Base-by-base conservation (phyloP, 2,329 filamentous ascomycete species). In the Cadophora malorum region DNA sequence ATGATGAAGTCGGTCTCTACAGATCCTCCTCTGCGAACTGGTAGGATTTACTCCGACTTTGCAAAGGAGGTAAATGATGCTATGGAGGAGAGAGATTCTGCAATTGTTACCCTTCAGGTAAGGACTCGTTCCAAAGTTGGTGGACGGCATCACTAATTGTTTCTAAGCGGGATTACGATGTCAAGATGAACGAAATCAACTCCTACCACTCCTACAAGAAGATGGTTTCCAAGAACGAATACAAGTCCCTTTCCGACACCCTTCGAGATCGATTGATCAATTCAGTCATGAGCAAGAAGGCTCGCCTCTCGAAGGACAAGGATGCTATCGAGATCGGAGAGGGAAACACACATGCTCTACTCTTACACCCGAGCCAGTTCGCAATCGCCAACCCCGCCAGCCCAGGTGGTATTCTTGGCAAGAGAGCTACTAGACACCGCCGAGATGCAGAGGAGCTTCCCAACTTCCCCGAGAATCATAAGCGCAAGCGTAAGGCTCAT, bases 1-100 rank as follows among this genome's bases (percentile, higher is more conserved):
- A 70, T 73, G 69, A 80, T 79, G 69, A 78, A 79, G 61, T 78
- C 79, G 55, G 73, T 78, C 41, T 78, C 78, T 47, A 74, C 77
- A 90, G 66, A 70, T 55, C 59, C 70, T 66, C 75, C 75, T 53
- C 68, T 67, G 64, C 91, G 92, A 81, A 93, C 93, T 41, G 96
- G 96, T 1, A 92, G 90, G 75, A 88, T 91, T 76, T 97, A 97
- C 79, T 86, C 90, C 68, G 89, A 93, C 73, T 98, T 96, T 81
- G 88, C 96, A 23, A 88, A 93, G 73, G 89, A 95, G 70, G 87
- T 97, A 64, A 96, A 97, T 77, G 91, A 96, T 79, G 86, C 93
- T 8, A 89, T 97, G 72, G 94, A 98, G 79, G 88, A 93, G 76
- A 88, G 93, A 74, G 96, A 99, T 82, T 90, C 91, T 71, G 89